Base-by-base conservation (phyloP, 257 asterid species). In the Solanum verrucosum region DNA sequence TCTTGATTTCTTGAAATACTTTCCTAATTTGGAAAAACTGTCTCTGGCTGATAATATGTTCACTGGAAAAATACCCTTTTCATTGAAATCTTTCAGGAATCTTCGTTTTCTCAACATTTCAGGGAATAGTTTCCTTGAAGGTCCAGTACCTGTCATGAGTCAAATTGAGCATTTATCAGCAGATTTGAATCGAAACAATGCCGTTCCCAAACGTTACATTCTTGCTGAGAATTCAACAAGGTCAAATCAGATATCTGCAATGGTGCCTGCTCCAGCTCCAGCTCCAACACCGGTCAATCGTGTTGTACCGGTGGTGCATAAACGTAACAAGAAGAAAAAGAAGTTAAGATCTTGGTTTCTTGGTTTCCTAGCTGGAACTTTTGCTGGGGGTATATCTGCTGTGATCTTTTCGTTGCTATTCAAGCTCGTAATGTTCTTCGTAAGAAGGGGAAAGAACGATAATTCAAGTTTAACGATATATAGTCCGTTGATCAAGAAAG, bases 21-120 rank as follows among this genome's bases (percentile, higher is more conserved):
- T 94, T 40, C 95, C 98, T 52, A 94, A 94, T 86, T 90, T 96
- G 85, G 98, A 96, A 84, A 93, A 90, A 67, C 93, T 96, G 42
- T 92, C 94, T 68, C 92, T 95, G 33, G 94, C 98, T 37, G 94
- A 93, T 88, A 95, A 95, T 71, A 5, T 88, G 90, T 94, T 96
- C 88, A 83, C 91, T 11, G 99, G 99, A 31, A 92, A 95, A 86
- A 59, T 94, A 8, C 99, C 98, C 0, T 67, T 82, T 2, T 92
- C 94, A 13, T 84, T 96, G 77, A 95, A 87, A 77, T 94, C 96
- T 2, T 95, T 94, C 70, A 90, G 92, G 63, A 96, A 94, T 83
- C 99, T 96, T 68, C 87, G 90, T 72, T 92, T 86, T 87, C 71
- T 95, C 82, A 91, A 96, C 88, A 1, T 96, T 25, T 96, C 99